These are phyloP conservation scores for Chlorella sp. DNA, from an alignment of 139 green algal species.

Conservation along the genomic window DNA sequence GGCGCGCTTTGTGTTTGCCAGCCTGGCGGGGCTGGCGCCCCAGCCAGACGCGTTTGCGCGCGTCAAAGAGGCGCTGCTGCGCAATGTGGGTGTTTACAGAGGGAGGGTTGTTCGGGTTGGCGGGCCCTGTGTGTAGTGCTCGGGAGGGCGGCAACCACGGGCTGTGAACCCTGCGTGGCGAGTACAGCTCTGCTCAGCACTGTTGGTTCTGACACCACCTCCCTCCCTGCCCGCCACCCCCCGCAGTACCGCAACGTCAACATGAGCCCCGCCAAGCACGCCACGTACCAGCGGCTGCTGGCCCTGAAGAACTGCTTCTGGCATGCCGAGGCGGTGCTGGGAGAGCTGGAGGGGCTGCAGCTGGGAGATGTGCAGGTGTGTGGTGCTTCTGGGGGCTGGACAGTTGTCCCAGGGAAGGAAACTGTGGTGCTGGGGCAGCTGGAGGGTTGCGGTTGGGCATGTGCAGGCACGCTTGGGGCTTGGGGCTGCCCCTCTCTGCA, in stretches of 20 bases:
- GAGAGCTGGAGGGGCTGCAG: conserved; percentile 36
- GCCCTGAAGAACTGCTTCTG: conserved; percentile 28
- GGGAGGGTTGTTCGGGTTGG: too few relatives aligned
- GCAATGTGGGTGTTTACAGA: not conserved
- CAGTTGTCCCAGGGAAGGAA: not conserved
- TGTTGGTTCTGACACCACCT: too few relatives aligned
- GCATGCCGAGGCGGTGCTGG: conserved; percentile 47
- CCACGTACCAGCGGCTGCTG: conserved; percentile 74
- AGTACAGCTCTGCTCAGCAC: too few relatives aligned
- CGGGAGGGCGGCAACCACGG: too few relatives aligned
- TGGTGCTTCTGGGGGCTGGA: not conserved
- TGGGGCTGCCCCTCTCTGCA: not conserved
- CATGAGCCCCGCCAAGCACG: conserved; percentile 82
- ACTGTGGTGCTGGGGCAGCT: not conserved
- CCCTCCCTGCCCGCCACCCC: too few relatives aligned
- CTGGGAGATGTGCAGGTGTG: conserved; percentile 28
- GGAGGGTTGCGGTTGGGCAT: not conserved
- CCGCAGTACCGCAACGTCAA: conserved; percentile 83
- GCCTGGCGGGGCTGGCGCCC: conserved; percentile 54
- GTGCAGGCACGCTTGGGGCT: not conserved
- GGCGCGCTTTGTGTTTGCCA: conserved; percentile 61
- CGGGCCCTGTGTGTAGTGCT: not conserved
- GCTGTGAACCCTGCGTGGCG: too few relatives aligned
- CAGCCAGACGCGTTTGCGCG: conserved; percentile 49
- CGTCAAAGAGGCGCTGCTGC: conserved; percentile 69